phyloP scores from a whole-genome alignment of 2,329 filamentous ascomycete species.

The Myriangium duriaei region DNA sequence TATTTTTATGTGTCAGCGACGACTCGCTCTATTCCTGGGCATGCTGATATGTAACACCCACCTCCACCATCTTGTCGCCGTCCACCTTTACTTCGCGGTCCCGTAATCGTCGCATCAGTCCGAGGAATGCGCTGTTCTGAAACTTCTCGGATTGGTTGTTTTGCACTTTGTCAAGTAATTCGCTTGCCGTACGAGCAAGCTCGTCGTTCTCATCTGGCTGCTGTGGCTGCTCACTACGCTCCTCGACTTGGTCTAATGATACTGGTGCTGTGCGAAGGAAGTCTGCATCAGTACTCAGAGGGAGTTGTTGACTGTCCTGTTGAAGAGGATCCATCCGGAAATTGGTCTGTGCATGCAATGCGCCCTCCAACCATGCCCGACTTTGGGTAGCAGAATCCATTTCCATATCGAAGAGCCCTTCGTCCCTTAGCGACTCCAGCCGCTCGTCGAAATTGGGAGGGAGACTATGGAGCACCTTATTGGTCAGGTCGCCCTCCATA shows the following conservation, averaged over 20 bases:
- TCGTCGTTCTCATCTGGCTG: conserved; percentile 47
- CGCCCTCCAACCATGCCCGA: too few relatives aligned
- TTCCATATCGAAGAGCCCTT: conserved; percentile 1
- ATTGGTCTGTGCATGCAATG: too few relatives aligned
- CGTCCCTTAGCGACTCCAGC: too few relatives aligned
- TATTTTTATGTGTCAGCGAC: not conserved
- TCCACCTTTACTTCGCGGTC: conserved; percentile 61
- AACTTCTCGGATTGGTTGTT: conserved; percentile 63
- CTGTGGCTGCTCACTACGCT: conserved; percentile 12
- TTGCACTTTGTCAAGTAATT: conserved; percentile 56
- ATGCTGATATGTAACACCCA: conserved; percentile 15
- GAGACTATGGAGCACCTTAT: too few relatives aligned
- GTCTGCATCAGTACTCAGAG: too few relatives aligned
- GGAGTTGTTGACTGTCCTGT: too few relatives aligned
- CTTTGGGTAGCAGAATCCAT: too few relatives aligned
- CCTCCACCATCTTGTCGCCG: conserved; percentile 54
- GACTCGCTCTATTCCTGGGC: not conserved
- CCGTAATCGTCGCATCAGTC: conserved; percentile 63
- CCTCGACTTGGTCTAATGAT: conserved; percentile 3
- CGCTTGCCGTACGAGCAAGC: conserved; percentile 57
- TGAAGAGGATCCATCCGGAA: too few relatives aligned
- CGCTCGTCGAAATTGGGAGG: too few relatives aligned
- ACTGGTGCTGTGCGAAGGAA: not conserved
- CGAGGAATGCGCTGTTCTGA: conserved; percentile 62
- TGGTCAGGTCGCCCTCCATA: conserved; percentile 7